These are phyloP conservation scores for Paramecium primaurelia DNA, from an alignment of 73 alveolate genomes.

Conservation along the genomic window DNA sequence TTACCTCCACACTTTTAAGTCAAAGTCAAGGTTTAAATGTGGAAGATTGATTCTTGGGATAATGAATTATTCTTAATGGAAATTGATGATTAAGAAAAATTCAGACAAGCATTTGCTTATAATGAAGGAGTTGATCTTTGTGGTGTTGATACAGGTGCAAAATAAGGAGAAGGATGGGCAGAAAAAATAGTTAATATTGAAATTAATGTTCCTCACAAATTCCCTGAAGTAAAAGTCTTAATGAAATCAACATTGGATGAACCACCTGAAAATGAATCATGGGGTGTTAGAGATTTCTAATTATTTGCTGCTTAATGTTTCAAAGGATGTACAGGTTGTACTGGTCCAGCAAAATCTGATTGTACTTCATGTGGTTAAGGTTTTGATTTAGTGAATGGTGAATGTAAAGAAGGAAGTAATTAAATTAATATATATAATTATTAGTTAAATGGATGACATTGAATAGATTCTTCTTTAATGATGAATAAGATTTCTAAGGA, in stretches of 20 bases:
- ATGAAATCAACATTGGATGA: conserved; percentile 47
- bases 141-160: conserved; percentile 38
- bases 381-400: background rate
- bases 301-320: conserved; percentile 3
- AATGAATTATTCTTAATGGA: background rate
- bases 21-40: background rate
- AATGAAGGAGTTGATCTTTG: conserved; percentile 33
- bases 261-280: conserved; percentile 42
- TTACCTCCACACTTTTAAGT: conserved; percentile 24
- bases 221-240: conserved; percentile 26
- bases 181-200: conserved; percentile 20
- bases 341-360: conserved; percentile 50
- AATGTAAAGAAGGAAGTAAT: conserved; percentile 41
- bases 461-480: conserved; percentile 11
- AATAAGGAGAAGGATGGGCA: conserved; percentile 30
- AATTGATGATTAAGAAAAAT: background rate
- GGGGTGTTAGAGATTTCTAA: conserved; percentile 52
- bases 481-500: conserved; percentile 13
- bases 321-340: conserved; percentile 18
- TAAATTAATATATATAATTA: background rate
- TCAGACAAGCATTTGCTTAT: conserved; percentile 1
- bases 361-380: conserved; percentile 23
- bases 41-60: conserved; percentile 54
- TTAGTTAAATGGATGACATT: background rate
- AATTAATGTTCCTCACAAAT: conserved; percentile 22